Evolutionary conservation across 345 rosid species (phyloP).

Genomic region (Ceriops tagal): DNA sequence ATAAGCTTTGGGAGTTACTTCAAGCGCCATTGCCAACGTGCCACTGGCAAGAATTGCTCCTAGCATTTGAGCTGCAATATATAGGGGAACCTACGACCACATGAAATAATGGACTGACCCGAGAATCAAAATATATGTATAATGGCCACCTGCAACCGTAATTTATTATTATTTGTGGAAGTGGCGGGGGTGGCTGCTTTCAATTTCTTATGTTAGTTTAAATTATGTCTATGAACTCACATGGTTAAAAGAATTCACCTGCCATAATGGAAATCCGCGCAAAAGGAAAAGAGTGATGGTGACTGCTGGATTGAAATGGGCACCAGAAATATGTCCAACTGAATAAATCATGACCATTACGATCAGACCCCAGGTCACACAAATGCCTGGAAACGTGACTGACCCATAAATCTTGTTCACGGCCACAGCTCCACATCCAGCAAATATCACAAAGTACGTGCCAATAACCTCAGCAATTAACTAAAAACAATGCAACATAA

Average conservation of each 20-base stretch:
- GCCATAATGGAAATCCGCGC: slow-evolving; percentile 43
- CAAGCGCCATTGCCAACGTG: slow-evolving; percentile 38
- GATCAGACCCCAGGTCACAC: slow-evolving; percentile 65
- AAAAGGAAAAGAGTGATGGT: slow-evolving; percentile 58
- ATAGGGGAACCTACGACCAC: slow-evolving; percentile 41
- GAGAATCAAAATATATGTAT: neutral
- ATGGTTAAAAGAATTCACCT: slow-evolving; percentile 28
- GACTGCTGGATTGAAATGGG: slow-evolving; percentile 77
- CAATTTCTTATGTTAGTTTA: too few relatives aligned
- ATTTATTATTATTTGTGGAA: too few relatives aligned
- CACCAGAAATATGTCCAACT: slow-evolving; percentile 75
- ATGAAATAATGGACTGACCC: neutral
- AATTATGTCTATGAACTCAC: neutral
- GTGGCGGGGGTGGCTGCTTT: too few relatives aligned
- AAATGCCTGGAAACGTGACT: slow-evolving; percentile 61
- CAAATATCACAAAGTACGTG: slow-evolving; percentile 62
- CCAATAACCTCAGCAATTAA: slow-evolving; percentile 64
- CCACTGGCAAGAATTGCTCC: slow-evolving; percentile 63
- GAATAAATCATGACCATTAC: slow-evolving; percentile 74
- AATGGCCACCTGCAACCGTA: too few relatives aligned
- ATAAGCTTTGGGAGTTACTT: slow-evolving; percentile 42
- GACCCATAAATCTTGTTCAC: slow-evolving; percentile 59
- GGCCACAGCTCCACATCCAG: slow-evolving; percentile 69
- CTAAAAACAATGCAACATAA: slow-evolving; percentile 19
- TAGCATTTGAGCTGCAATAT: slow-evolving; percentile 45